A percentile compares a stretch with the other conserved stretches of the same genome.
Evolutionary conservation across 1,139 yeast species (phyloP).

Genomic region (Magnusiomyces clavatus): DNA sequence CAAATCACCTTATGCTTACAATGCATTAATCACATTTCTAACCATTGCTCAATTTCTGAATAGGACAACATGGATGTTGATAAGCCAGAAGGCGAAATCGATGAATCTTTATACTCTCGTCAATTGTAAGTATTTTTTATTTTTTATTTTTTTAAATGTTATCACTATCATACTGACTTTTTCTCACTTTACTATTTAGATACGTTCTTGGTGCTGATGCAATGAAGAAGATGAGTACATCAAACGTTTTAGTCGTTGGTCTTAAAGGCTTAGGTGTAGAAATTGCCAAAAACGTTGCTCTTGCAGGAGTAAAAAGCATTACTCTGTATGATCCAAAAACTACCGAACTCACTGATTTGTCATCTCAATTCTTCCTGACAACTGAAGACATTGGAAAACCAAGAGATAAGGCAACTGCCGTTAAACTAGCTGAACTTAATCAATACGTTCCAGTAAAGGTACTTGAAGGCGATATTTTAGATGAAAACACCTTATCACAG

Average conservation of each 20-base stretch:
- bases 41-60: background rate
- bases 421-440: conserved; percentile 71
- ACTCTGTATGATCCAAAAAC: conserved; percentile 78
- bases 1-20: too few relatives aligned
- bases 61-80: conserved; percentile 15
- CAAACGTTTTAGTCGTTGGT: conserved; percentile 84
- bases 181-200: conserved; percentile 10
- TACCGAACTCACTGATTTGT: conserved; percentile 61
- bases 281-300: conserved; percentile 90
- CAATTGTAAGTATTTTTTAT: too few relatives aligned
- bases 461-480: conserved; percentile 38
- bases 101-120: conserved; percentile 10
- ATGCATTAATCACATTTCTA: background rate
- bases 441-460: conserved; percentile 84
- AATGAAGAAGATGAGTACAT: conserved; percentile 91
- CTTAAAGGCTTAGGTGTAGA: conserved; percentile 89
- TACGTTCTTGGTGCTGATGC: conserved; percentile 95
- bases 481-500: conserved; percentile 39
- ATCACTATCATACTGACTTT: too few relatives aligned
- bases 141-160: too few relatives aligned
- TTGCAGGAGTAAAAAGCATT: conserved; percentile 94
- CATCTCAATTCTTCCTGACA: conserved; percentile 79
- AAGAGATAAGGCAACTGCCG: conserved; percentile 66
- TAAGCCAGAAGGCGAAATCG: conserved; percentile 14
- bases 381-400: conserved; percentile 64